Percentiles rank a stretch among this genome's conserved stretches.
Evolutionary conservation across 2,329 filamentous ascomycete species (phyloP).

Genomic region (Elsinoe perseae): DNA sequence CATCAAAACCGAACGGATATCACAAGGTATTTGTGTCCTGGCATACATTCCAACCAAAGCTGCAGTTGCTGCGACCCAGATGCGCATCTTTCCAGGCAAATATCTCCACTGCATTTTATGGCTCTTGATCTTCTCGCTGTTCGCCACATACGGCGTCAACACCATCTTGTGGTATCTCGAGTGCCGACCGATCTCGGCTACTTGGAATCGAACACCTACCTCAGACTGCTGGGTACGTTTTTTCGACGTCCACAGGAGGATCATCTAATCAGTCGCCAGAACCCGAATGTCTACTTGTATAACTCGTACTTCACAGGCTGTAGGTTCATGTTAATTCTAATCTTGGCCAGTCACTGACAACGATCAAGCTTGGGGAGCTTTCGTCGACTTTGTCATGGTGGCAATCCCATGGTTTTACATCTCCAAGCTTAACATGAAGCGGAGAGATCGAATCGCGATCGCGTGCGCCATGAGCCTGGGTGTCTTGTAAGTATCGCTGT

Average conservation of each 20-base stretch:
- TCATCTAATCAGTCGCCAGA: background rate
- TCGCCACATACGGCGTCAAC: slow-evolving; percentile 1
- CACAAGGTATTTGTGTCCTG: slow-evolving; percentile 10
- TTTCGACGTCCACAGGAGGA: background rate
- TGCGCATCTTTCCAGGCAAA: slow-evolving; percentile 1
- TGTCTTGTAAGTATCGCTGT: slow-evolving; percentile 22
- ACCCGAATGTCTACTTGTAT: background rate
- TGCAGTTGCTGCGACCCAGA: background rate
- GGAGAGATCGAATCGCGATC: slow-evolving; percentile 30
- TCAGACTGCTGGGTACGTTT: background rate
- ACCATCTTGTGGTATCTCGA: slow-evolving; percentile 5
- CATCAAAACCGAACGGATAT: slow-evolving; percentile 5
- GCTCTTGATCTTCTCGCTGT: background rate
- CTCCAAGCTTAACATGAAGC: slow-evolving; percentile 31
- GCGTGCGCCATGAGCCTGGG: slow-evolving; percentile 28
- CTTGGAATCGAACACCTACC: background rate
- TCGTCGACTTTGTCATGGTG: slow-evolving; percentile 32
- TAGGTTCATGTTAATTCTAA: background rate
- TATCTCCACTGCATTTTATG: background rate
- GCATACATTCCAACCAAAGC: slow-evolving; percentile 8
- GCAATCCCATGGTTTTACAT: slow-evolving; percentile 30
- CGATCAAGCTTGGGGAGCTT: slow-evolving; percentile 26
- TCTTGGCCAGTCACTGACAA: background rate
- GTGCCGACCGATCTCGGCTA: slow-evolving; percentile 4
- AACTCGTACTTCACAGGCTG: slow-evolving; percentile 6